These are phyloP conservation scores for Schizothecium vesticola DNA, from an alignment of 495 filamentous ascomycete genomes.

Conservation along the genomic window DNA sequence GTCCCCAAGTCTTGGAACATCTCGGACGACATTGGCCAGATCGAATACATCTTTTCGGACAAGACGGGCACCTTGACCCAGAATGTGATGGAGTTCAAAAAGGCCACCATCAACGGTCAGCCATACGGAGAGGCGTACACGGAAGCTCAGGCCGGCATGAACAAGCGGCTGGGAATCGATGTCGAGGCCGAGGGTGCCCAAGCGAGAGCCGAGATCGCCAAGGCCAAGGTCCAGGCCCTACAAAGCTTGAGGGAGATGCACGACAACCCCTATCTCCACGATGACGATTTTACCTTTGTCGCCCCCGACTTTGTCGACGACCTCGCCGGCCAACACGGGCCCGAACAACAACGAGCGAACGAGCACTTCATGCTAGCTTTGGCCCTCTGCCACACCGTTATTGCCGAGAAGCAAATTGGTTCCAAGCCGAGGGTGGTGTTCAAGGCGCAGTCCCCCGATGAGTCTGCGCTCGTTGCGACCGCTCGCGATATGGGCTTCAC, in stretches of 20 bases:
- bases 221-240: conserved; percentile 67
- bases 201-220: conserved; percentile 73
- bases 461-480: conserved; percentile 90
- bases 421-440: conserved; percentile 88
- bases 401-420: conserved; percentile 82
- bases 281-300: conserved; percentile 87
- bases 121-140: conserved; percentile 97
- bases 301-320: conserved; percentile 84
- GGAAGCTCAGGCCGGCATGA: conserved; percentile 92
- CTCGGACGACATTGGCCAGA: conserved; percentile 95
- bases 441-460: conserved; percentile 96
- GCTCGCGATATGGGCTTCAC: conserved; percentile 95
- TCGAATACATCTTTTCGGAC: conserved; percentile 99
- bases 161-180: conserved; percentile 80
- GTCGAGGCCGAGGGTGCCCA: conserved; percentile 71
- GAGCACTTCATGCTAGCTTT: conserved; percentile 93
- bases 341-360: conserved; percentile 67
- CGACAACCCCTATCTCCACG: conserved; percentile 84
- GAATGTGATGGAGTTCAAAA: conserved; percentile 99
- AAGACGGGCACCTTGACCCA: conserved; percentile 98
- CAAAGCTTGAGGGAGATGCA: conserved; percentile 67
- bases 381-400: conserved; percentile 92
- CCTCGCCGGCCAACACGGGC: conserved; percentile 68
- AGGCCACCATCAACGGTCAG: conserved; percentile 87
- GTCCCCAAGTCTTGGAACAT: conserved; percentile 99